A percentile compares a stretch with the other conserved stretches of the same genome.
These are phyloP conservation scores for Hordeum vulgare DNA, from an alignment of 176 grass and related monocot species.

Conservation along the genomic window MorexV3_pseudomolecules_assembly NC_058519.1:623169793-623170292, in stretches of 20 bases:
- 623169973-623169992: constrained; percentile 16
- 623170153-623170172: constrained; percentile 10
- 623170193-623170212: neutral
- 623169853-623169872: neutral
- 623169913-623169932: constrained; percentile 14
- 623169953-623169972: constrained; percentile 1
- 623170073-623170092: neutral
- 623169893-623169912: neutral
- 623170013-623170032: constrained; percentile 36
- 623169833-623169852: neutral
- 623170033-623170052: constrained; percentile 33
- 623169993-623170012: neutral
- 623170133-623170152: constrained; percentile 35
- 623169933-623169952: constrained; percentile 19
- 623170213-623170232: constrained; percentile 23
- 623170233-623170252: constrained; percentile 35
- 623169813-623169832: too few relatives aligned
- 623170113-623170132: constrained; percentile 42
- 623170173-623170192: neutral
- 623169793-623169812: neutral
- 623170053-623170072: constrained; percentile 24
- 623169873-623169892: neutral
- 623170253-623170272: constrained; percentile 20
- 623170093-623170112: neutral
- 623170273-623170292: neutral